A percentile compares a stretch with the other conserved stretches of the same genome.
Evolutionary conservation across 2,329 filamentous ascomycete genomes (phyloP).

Genomic region (Cytospora piceicola): DNA sequence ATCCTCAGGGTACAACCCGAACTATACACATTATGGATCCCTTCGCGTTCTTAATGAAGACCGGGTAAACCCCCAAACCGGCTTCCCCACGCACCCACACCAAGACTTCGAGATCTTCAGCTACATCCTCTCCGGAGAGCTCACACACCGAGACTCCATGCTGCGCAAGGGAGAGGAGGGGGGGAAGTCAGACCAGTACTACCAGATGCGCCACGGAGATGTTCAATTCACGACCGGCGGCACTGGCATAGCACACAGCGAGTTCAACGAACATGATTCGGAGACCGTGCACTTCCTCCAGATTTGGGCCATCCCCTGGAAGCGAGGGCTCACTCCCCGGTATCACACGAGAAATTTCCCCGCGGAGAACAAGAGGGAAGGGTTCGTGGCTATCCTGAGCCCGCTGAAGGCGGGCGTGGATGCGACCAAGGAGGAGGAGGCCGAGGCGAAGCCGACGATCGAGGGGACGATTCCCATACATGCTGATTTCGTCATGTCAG

Average conservation of each 20-base stretch:
- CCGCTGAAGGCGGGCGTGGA: constrained; percentile 69
- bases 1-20: constrained; percentile 59
- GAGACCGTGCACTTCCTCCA: constrained; percentile 83
- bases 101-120: constrained; percentile 88
- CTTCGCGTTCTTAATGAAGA: constrained; percentile 90
- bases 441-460: constrained; percentile 63
- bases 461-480: constrained; percentile 79
- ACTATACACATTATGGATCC: constrained; percentile 71
- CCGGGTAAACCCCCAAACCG: constrained; percentile 71
- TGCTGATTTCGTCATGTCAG: constrained; percentile 82
- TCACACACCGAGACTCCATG: constrained; percentile 88
- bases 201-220: constrained; percentile 74
- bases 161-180: constrained; percentile 69
- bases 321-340: constrained; percentile 68
- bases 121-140: constrained; percentile 82
- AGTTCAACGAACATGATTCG: constrained; percentile 74
- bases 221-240: constrained; percentile 92
- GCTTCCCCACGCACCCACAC: constrained; percentile 85
- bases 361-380: constrained; percentile 72
- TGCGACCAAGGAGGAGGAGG: constrained; percentile 65
- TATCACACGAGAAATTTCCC: constrained; percentile 77
- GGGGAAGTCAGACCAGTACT: constrained; percentile 65
- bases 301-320: constrained; percentile 86
- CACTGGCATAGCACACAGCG: constrained; percentile 77
- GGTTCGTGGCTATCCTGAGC: constrained; percentile 76